Evolutionary conservation across 345 rosid genomes (phyloP).

Genomic region (Citrus cavaleriei): DNA sequence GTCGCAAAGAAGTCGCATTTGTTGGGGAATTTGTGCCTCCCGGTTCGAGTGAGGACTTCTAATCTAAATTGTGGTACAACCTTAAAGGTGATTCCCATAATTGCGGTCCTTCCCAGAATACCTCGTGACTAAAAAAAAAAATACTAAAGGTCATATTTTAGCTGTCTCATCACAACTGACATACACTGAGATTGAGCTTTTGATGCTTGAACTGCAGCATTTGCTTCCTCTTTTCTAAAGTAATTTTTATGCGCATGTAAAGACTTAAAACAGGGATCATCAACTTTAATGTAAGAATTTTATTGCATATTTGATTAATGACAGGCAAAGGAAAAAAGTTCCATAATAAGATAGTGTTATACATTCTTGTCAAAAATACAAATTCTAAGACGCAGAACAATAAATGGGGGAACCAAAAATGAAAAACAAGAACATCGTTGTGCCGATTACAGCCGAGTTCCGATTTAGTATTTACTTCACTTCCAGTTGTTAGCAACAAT

Average conservation of each 20-base stretch:
- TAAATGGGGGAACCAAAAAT: constrained; percentile 23
- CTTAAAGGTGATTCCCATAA: fast-evolving
- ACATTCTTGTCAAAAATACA: constrained; percentile 26
- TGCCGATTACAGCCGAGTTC: not conserved
- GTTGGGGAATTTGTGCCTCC: fast-evolving
- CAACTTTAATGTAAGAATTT: constrained; percentile 13
- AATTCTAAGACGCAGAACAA: constrained; percentile 14
- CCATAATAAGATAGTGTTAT: constrained; percentile 13
- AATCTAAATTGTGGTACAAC: fast-evolving
- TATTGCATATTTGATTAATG: constrained; percentile 14
- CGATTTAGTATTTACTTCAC: constrained; percentile 25
- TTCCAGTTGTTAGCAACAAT: constrained; percentile 89
- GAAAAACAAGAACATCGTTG: constrained; percentile 6
- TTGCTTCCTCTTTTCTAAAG: too few relatives aligned
- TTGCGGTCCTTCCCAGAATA: too few relatives aligned
- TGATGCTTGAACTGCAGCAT: too few relatives aligned
- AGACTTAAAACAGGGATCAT: not conserved
- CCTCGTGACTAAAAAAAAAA: too few relatives aligned
- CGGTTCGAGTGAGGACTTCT: fast-evolving
- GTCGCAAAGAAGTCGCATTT: fast-evolving
- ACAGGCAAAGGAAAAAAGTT: constrained; percentile 7
- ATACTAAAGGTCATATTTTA: too few relatives aligned
- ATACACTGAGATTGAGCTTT: too few relatives aligned
- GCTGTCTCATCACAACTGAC: too few relatives aligned
- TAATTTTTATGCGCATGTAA: not conserved